A percentile compares a stretch with the other conserved stretches of the same genome.
These are phyloP conservation scores for Ophiostoma montium DNA, from an alignment of 2,329 filamentous ascomycete species.

Conservation along the genomic window DNA sequence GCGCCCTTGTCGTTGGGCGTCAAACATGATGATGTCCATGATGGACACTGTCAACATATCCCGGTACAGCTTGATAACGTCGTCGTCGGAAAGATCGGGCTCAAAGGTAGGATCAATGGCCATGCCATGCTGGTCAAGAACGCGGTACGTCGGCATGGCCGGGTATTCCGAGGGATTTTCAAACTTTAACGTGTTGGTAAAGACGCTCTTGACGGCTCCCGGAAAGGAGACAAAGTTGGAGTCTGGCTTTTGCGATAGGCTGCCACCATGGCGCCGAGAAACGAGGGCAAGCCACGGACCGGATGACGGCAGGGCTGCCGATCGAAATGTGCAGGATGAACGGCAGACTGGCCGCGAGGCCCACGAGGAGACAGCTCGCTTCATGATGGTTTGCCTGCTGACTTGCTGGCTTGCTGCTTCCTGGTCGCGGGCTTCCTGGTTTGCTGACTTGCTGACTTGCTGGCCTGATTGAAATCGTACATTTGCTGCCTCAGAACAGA, in stretches of 20 bases:
- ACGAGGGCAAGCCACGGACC: background rate
- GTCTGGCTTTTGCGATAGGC: conserved; percentile 41
- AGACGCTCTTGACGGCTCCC: conserved; percentile 88
- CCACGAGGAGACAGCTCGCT: background rate
- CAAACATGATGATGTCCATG: conserved; percentile 97
- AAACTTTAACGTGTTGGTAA: conserved; percentile 69
- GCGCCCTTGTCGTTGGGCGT: conserved; percentile 88
- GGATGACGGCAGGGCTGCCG: background rate
- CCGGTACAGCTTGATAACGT: conserved; percentile 44
- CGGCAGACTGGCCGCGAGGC: background rate
- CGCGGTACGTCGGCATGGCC: conserved; percentile 80
- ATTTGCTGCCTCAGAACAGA: too few relatives aligned
- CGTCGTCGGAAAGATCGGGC: conserved; percentile 53
- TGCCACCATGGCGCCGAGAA: conserved; percentile 23
- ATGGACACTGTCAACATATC: conserved; percentile 59
- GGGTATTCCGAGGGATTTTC: conserved; percentile 56
- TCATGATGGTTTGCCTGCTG: background rate
- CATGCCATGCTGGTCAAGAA: conserved; percentile 76
- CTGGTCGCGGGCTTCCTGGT: too few relatives aligned
- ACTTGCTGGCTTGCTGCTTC: too few relatives aligned
- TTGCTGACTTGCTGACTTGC: too few relatives aligned
- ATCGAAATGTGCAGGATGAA: background rate
- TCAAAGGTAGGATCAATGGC: conserved; percentile 62
- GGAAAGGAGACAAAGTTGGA: conserved; percentile 59
- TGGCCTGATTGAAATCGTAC: too few relatives aligned